A percentile compares a stretch with the other conserved stretches of the same genome.
Evolutionary conservation across 2,329 filamentous ascomycete species (phyloP).

Genomic region (Aurifilum marmelostoma): DNA sequence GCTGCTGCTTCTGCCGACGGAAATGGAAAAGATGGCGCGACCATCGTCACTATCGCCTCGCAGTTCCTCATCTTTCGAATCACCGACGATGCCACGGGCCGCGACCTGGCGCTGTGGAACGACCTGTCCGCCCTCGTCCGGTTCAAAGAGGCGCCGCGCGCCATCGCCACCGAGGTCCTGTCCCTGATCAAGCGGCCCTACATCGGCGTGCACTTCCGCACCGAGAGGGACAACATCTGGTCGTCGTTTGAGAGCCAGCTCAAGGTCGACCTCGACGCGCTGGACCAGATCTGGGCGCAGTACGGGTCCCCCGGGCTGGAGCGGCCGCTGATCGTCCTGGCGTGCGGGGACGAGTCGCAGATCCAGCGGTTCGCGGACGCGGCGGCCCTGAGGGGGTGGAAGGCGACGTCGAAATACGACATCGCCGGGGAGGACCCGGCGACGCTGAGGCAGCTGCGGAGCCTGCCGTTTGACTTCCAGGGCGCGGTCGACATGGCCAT

Average conservation of each 20-base stretch:
- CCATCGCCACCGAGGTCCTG: constrained; percentile 34
- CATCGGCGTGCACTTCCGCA: constrained; percentile 42
- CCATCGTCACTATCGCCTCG: constrained; percentile 36
- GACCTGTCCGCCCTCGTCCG: constrained; percentile 39
- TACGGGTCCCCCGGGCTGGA: constrained; percentile 30
- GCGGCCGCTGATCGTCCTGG: constrained; percentile 40
- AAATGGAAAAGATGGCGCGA: too few species aligned
- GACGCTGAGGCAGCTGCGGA: constrained; percentile 32
- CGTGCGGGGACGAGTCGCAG: constrained; percentile 41
- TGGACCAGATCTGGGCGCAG: constrained; percentile 39
- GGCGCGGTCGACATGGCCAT: constrained; percentile 38
- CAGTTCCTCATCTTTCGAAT: constrained; percentile 41
- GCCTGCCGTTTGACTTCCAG: constrained; percentile 38
- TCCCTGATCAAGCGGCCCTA: constrained; percentile 35
- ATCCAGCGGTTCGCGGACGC: constrained; percentile 38
- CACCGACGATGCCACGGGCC: constrained; percentile 41
- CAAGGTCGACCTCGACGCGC: constrained; percentile 38
- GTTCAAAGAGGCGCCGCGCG: constrained; percentile 36
- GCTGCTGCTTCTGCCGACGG: too few species aligned
- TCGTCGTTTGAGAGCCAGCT: constrained; percentile 41
- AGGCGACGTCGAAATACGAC: constrained; percentile 41
- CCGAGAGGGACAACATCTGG: constrained; percentile 44
- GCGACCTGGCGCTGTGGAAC: constrained; percentile 41
- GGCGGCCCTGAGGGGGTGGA: constrained; percentile 39
- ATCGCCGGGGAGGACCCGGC: constrained; percentile 32